Evolutionary conservation across 2,329 filamentous ascomycete genomes (phyloP).

Genomic region (Emydomyces testavorans): DNA sequence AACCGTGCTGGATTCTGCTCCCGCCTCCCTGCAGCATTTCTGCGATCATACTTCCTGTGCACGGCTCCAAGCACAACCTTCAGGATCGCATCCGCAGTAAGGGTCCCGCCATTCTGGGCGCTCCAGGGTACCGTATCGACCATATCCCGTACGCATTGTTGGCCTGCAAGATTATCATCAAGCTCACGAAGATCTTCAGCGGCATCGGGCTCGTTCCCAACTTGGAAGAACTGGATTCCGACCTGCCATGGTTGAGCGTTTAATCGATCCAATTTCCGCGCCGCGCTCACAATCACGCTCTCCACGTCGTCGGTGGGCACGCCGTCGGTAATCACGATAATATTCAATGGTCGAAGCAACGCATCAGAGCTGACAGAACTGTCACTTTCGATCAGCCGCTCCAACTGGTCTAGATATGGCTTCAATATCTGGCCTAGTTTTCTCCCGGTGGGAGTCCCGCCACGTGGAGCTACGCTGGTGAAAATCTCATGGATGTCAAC

Average conservation of each 20-base stretch:
- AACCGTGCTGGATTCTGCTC: neutral
- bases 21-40: neutral
- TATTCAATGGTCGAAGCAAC: constrained; percentile 64
- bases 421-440: constrained; percentile 60
- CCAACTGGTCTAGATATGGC: constrained; percentile 54
- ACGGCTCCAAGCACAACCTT: constrained; percentile 76
- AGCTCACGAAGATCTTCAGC: constrained; percentile 55
- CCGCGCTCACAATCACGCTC: constrained; percentile 53
- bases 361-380: constrained; percentile 18
- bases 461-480: constrained; percentile 49
- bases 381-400: constrained; percentile 23
- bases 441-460: constrained; percentile 62
- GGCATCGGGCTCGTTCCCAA: constrained; percentile 61
- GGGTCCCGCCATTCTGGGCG: constrained; percentile 34
- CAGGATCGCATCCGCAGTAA: constrained; percentile 61
- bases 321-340: constrained; percentile 91
- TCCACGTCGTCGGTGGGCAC: constrained; percentile 69
- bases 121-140: constrained; percentile 78
- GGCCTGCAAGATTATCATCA: constrained; percentile 57
- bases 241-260: constrained; percentile 69
- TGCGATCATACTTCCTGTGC: constrained; percentile 49
- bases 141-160: constrained; percentile 64
- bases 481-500: constrained; percentile 58
- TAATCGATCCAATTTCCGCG: constrained; percentile 51
- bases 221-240: constrained; percentile 92